These are phyloP conservation scores for Candida sp. DNA, from an alignment of 1,139 yeast genomes.

Conservation along the genomic window DNA sequence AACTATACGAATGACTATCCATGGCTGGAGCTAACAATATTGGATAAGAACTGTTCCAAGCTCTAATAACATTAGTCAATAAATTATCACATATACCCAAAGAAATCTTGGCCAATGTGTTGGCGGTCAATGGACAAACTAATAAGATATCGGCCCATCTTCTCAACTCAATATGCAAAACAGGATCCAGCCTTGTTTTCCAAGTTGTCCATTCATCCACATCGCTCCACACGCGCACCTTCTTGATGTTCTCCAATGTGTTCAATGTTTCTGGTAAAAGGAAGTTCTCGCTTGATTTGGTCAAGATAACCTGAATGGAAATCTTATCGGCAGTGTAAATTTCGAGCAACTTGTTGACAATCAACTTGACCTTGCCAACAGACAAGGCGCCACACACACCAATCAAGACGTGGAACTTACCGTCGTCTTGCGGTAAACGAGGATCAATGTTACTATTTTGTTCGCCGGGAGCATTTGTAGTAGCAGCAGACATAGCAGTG, in stretches of 20 bases:
- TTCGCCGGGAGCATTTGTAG: slow-evolving; percentile 30
- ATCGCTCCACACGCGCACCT: slow-evolving; percentile 83
- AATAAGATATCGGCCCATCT: slow-evolving; percentile 95
- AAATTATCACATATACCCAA: slow-evolving; percentile 90
- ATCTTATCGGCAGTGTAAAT: slow-evolving; percentile 77
- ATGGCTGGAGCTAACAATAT: slow-evolving; percentile 91
- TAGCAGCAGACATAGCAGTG: slow-evolving; percentile 11
- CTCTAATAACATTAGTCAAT: slow-evolving; percentile 85
- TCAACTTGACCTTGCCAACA: slow-evolving; percentile 73
- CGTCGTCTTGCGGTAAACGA: slow-evolving; percentile 88
- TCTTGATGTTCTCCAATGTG: slow-evolving; percentile 37
- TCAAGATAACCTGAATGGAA: slow-evolving; percentile 79
- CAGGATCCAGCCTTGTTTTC: slow-evolving; percentile 88
- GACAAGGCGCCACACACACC: slow-evolving; percentile 94
- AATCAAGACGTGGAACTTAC: slow-evolving; percentile 81
- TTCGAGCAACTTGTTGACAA: slow-evolving; percentile 77
- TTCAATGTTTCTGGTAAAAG: slow-evolving; percentile 60
- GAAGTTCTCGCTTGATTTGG: slow-evolving; percentile 84
- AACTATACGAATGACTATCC: slow-evolving; percentile 90
- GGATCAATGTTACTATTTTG: slow-evolving; percentile 69
- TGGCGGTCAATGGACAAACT: slow-evolving; percentile 91
- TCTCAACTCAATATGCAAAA: slow-evolving; percentile 88
- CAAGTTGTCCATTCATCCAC: slow-evolving; percentile 92
- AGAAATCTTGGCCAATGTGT: slow-evolving; percentile 88
- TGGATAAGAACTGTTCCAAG: slow-evolving; percentile 93